A percentile compares a stretch with the other conserved stretches of the same genome.
These are phyloP conservation scores for Crithidia expoeki DNA, from an alignment of 208 protist species.

Conservation along the genomic window DNA sequence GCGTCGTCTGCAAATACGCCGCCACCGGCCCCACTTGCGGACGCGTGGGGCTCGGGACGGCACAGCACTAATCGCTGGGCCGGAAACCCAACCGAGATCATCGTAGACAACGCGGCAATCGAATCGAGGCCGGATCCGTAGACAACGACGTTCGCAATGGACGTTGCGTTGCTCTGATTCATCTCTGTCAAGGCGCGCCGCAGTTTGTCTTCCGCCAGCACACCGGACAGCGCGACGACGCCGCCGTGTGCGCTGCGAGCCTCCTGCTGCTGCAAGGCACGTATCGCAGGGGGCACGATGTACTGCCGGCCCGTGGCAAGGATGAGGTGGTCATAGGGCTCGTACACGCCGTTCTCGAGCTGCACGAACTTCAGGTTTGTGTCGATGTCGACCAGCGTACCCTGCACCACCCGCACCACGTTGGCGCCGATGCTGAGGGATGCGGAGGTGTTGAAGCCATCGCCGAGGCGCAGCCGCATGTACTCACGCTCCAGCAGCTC, in stretches of 20 bases:
- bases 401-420: constrained; percentile 70
- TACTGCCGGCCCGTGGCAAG: constrained; percentile 90
- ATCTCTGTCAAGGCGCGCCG: constrained; percentile 64
- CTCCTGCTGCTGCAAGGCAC: constrained; percentile 66
- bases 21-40: constrained; percentile 11
- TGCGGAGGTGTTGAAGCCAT: constrained; percentile 13
- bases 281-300: constrained; percentile 67
- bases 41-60: constrained; percentile 40
- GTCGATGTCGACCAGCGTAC: constrained; percentile 88
- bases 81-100: constrained; percentile 74
- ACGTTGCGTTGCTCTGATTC: constrained; percentile 61
- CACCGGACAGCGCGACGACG: constrained; percentile 64
- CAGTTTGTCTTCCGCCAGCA: constrained; percentile 59
- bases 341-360: constrained; percentile 83
- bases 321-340: constrained; percentile 92
- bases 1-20: constrained; percentile 43
- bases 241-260: constrained; percentile 45
- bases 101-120: constrained; percentile 63
- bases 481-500: constrained; percentile 86
- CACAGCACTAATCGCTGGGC: constrained; percentile 82
- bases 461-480: constrained; percentile 47
- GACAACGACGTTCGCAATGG: constrained; percentile 78
- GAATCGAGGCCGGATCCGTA: constrained; percentile 89
- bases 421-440: constrained; percentile 27
- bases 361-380: constrained; percentile 76